Evolutionary conservation across 2,329 filamentous ascomycete species (phyloP).

Genomic region (Cordyceps cateniannulata): DNA sequence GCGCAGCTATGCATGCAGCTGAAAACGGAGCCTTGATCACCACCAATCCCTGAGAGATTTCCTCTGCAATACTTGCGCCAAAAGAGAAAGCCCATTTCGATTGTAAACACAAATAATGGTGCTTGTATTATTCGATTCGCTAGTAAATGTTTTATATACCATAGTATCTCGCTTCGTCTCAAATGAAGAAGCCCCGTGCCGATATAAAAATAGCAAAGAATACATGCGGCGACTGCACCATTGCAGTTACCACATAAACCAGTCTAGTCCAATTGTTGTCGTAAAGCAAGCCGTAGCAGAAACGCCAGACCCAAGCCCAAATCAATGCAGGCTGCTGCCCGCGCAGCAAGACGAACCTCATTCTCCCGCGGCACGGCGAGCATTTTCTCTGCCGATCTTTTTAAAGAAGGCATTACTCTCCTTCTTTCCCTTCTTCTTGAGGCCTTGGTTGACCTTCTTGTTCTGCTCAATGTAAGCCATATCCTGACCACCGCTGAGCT

Average conservation of each 20-base stretch:
- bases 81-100: not conserved
- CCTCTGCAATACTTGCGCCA: too few species aligned
- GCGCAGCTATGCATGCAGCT: not conserved
- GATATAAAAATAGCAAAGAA: not conserved
- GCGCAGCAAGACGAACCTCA: constrained; percentile 11
- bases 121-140: not conserved
- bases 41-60: not conserved
- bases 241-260: not conserved
- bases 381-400: constrained; percentile 36
- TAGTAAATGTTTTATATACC: not conserved
- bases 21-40: not conserved
- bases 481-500: constrained; percentile 84
- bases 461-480: constrained; percentile 95
- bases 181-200: not conserved
- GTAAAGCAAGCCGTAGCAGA: not conserved
- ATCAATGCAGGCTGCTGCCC: not conserved
- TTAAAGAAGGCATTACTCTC: constrained; percentile 36
- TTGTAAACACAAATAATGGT: not conserved
- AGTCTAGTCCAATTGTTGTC: not conserved
- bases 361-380: constrained; percentile 27
- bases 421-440: constrained; percentile 33
- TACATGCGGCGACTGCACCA: not conserved
- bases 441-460: constrained; percentile 53
- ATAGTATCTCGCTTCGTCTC: not conserved
- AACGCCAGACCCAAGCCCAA: not conserved